Base-by-base conservation (phyloP, 2,329 filamentous ascomycete genomes). In the Exophiala aquamarina region DNA sequence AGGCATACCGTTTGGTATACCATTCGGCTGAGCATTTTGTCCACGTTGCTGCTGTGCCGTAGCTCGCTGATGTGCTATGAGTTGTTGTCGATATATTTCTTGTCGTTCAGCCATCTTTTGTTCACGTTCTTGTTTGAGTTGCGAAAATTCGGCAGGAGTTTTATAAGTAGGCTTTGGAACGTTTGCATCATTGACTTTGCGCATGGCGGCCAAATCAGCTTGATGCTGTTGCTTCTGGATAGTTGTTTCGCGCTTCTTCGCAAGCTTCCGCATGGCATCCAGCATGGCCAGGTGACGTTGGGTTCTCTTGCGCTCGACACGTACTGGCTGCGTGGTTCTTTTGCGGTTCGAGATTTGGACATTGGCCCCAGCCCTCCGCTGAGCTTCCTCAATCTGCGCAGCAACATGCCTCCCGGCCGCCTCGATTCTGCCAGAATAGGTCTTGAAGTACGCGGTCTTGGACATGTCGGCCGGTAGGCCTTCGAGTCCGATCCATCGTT, bases 361-460 rank as follows among this genome's bases (percentile, higher is more conserved):
- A 63, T 71, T 63, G 70, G 72, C 46, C 69, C 76, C 60, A 73
- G 77, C 59, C 72, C 73, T 42, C 37, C 71, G 67, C 43, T 69
- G 61, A 23, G 66, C 69, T 49, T 69, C 70, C 60, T 82, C 77
- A 45, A 80, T 78, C 47, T 81, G 75, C 11, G 78, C 75, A 49
- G 78, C 68, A 3, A 82, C 74, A 35, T 76, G 78, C 54, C 79
- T 74, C 45, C 82, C 78, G 19, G 82, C 82, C 44, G 79, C 75
- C 59, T 86, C 82, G 34, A 86, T 70, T 31, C 83, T 71, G 45
- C 77, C 72, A 52, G 81, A 81, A 59, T 84, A 86, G 9, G 81
- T 81, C 61, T 90, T 89, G 76, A 97, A 98, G 65, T 97, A 98
- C 35, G 91, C 86, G 1, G 89, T 95, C 70, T 95, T 95, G 14